Evolutionary conservation across 768 basidiomycete species (phyloP).

Genomic region (Paxillus involutus): DNA sequence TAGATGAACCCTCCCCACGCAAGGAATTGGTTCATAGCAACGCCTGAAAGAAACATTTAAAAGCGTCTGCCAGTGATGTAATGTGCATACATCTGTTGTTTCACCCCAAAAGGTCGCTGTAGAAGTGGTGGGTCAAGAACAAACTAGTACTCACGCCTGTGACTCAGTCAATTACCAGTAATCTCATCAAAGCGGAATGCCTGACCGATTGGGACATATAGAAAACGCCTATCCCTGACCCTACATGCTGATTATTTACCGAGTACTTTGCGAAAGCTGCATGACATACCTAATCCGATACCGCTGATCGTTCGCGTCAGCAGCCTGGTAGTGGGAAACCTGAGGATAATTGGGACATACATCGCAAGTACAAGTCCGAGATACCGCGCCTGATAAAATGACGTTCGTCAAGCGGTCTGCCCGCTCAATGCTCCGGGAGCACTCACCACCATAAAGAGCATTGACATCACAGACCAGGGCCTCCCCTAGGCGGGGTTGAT

Average conservation of each 20-base stretch:
- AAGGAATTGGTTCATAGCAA: not conserved
- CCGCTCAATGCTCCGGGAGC: too few relatives aligned
- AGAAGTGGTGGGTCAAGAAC: too few relatives aligned
- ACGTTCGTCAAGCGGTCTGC: not conserved
- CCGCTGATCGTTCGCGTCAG: not conserved
- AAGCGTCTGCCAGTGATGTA: not conserved
- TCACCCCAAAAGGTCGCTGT: too few relatives aligned
- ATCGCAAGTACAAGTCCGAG: conserved; percentile 1
- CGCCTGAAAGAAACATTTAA: not conserved
- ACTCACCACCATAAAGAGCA: conserved; percentile 12
- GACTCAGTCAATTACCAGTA: not conserved
- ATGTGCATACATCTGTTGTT: conserved; percentile 3
- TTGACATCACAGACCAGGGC: conserved; percentile 9
- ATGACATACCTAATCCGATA: not conserved
- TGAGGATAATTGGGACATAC: not conserved
- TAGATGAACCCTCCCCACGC: not conserved
- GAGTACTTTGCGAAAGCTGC: not conserved
- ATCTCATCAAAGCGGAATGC: not conserved
- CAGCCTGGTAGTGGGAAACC: not conserved
- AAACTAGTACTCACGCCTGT: conserved; percentile 3
- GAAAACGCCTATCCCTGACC: not conserved
- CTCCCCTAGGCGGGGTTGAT: conserved; percentile 3
- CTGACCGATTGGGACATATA: not conserved
- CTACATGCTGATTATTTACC: not conserved
- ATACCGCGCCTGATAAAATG: conserved; percentile 5